These are phyloP conservation scores for Xylaria sp. DNA, from an alignment of 2,329 filamentous ascomycete genomes.

Conservation along the genomic window DNA sequence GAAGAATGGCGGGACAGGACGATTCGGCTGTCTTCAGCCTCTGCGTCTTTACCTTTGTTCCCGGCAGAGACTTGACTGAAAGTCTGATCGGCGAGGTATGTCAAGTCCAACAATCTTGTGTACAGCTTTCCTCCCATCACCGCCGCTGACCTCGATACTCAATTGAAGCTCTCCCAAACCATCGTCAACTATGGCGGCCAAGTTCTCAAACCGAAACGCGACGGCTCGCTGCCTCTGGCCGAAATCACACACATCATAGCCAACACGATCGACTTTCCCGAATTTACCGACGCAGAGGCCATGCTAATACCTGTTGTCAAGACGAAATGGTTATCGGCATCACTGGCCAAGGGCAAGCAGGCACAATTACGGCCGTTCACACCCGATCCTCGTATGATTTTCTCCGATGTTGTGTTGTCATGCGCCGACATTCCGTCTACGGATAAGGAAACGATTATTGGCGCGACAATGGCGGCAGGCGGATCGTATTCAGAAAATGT, in stretches of 20 bases:
- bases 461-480: constrained; percentile 85
- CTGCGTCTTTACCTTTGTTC: constrained; percentile 36
- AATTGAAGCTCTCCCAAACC: constrained; percentile 45
- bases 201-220: constrained; percentile 49
- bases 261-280: constrained; percentile 86
- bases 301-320: constrained; percentile 83
- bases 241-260: constrained; percentile 62
- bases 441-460: constrained; percentile 90
- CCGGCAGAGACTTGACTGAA: constrained; percentile 29
- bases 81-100: constrained; percentile 33
- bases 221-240: constrained; percentile 52
- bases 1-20: constrained; percentile 33
- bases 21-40: constrained; percentile 29
- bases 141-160: constrained; percentile 5
- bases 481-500: constrained; percentile 76
- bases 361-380: constrained; percentile 83
- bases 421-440: constrained; percentile 82
- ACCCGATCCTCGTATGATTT: constrained; percentile 87
- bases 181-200: constrained; percentile 54
- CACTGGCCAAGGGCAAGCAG: constrained; percentile 68
- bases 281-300: constrained; percentile 75
- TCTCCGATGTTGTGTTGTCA: constrained; percentile 80
- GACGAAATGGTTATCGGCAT: constrained; percentile 76
- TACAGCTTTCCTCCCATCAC: not conserved
- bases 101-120: not conserved